Evolutionary conservation across 306 rosid species (phyloP).

Genomic region (Crataegus laevigata): DNA sequence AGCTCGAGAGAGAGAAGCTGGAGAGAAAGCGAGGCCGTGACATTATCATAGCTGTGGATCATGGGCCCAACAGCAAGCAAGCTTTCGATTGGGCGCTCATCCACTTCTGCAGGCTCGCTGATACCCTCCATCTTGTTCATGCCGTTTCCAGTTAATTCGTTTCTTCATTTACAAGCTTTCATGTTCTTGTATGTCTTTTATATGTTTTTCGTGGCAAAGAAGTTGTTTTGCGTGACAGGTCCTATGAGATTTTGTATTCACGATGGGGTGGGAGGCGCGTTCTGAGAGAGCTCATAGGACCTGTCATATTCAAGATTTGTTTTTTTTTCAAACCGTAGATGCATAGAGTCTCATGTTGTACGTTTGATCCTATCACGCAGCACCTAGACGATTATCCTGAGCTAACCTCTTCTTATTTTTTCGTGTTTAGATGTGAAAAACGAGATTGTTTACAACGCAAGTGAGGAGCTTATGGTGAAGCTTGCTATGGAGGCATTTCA

Average conservation of each 20-base stretch:
- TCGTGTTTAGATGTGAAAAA: constrained; percentile 46
- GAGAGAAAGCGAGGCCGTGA: constrained; percentile 75
- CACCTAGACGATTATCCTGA: not conserved
- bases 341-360: not conserved
- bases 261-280: not conserved
- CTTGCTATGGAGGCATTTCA: constrained; percentile 69
- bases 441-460: constrained; percentile 46
- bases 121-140: constrained; percentile 75
- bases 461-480: constrained; percentile 65
- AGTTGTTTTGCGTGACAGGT: not conserved
- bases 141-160: constrained; percentile 59
- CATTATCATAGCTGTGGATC: constrained; percentile 66
- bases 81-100: constrained; percentile 91
- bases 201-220: not conserved
- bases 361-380: not conserved
- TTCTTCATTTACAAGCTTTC: not conserved
- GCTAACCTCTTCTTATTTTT: not conserved
- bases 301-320: not conserved
- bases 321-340: not conserved
- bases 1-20: constrained; percentile 57
- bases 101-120: constrained; percentile 72
- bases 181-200: not conserved
- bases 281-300: not conserved
- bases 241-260: not conserved
- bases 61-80: constrained; percentile 67